Conservation (phyloP, 2,329 filamentous ascomycete species). For the Ophiocordyceps camponoti-saundersi region DNA sequence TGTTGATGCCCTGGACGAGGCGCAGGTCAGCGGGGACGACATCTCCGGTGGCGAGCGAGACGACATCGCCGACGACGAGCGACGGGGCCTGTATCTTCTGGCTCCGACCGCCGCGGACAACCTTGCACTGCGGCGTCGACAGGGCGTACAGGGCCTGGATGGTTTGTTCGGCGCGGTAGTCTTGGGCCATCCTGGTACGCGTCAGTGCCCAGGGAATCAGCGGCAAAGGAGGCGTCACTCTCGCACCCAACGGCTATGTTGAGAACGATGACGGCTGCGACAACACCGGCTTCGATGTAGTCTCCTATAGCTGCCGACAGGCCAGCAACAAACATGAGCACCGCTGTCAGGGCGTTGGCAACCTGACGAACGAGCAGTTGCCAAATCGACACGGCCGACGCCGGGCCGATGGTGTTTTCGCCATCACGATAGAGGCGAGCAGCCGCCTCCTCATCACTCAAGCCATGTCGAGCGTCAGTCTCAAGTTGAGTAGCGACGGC, state of each 20-base stretch:
- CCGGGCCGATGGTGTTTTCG: slow-evolving; percentile 53
- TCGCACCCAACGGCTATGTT: slow-evolving; percentile 48
- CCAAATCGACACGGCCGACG: slow-evolving; percentile 55
- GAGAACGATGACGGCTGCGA: slow-evolving; percentile 46
- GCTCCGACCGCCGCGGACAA: slow-evolving; percentile 34
- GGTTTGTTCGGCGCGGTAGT: slow-evolving; percentile 43
- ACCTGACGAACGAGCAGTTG: slow-evolving; percentile 63
- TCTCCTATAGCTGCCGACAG: slow-evolving; percentile 48
- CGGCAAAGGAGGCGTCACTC: not conserved
- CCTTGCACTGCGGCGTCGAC: slow-evolving; percentile 41
- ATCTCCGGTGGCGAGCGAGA: slow-evolving; percentile 45
- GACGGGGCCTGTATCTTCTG: slow-evolving; percentile 35
- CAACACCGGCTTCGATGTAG: slow-evolving; percentile 46
- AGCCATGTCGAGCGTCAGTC: slow-evolving; percentile 37
- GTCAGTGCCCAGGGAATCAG: not conserved
- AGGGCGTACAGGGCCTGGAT: slow-evolving; percentile 43
- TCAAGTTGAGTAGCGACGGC: slow-evolving; percentile 19
- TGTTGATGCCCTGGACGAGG: slow-evolving; percentile 49
- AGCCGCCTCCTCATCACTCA: slow-evolving; percentile 44
- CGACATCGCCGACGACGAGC: slow-evolving; percentile 50
- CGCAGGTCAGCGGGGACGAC: slow-evolving; percentile 55
- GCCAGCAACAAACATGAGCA: slow-evolving; percentile 60
- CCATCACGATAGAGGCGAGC: slow-evolving; percentile 49
- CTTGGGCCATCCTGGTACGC: slow-evolving; percentile 33
- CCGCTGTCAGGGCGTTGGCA: slow-evolving; percentile 59